These are phyloP conservation scores for Tricholomella constricta DNA, from an alignment of 768 basidiomycete species.

Conservation along the genomic window DNA sequence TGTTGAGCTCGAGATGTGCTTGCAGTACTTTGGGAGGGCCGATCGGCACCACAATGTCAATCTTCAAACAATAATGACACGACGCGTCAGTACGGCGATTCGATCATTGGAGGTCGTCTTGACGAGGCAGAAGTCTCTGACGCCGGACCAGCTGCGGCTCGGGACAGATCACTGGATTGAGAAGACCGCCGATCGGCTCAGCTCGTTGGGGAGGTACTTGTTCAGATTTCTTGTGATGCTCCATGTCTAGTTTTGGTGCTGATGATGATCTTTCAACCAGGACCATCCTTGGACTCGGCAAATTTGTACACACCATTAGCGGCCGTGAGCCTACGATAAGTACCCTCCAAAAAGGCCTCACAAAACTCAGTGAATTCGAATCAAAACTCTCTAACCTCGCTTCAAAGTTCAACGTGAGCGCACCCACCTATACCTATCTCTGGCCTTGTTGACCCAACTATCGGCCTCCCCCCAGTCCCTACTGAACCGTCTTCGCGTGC, in stretches of 20 bases:
- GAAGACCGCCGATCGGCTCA: conserved; percentile 5
- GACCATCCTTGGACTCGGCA: conserved; percentile 8
- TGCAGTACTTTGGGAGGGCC: not conserved
- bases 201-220: conserved; percentile 14
- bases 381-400: conserved; percentile 38
- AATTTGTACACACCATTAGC: conserved; percentile 9
- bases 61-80: not conserved
- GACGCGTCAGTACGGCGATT: not conserved
- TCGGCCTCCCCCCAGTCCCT: conserved; percentile 9
- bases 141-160: not conserved
- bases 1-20: not conserved
- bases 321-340: conserved; percentile 5
- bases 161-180: conserved; percentile 9
- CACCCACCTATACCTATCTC: not conserved
- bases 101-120: not conserved
- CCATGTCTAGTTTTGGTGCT: not conserved
- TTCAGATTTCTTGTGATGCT: not conserved
- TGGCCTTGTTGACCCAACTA: not conserved
- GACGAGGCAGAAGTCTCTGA: not conserved
- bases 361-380: conserved; percentile 42
- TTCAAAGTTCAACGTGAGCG: conserved; percentile 36
- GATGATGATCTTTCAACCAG: conserved; percentile 2
- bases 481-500: conserved; percentile 35
- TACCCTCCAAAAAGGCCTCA: conserved; percentile 16
- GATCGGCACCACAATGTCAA: not conserved